Evolutionary conservation across 2,329 filamentous ascomycete genomes (phyloP).

Genomic region (Pezicula radicicola): DNA sequence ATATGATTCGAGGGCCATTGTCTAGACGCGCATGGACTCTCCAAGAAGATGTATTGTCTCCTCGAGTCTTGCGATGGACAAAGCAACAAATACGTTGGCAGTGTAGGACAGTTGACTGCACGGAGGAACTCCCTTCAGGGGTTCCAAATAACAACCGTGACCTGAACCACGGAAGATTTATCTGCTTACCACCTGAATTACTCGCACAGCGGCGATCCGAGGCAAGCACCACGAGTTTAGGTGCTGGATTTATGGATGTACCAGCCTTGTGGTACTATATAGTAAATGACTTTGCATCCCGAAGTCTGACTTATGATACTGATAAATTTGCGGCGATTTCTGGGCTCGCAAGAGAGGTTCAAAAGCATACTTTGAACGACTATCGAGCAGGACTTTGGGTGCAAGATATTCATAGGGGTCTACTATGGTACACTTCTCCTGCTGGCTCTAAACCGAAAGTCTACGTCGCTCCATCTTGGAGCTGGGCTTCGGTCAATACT

Average conservation of each 20-base stretch:
- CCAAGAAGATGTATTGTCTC: constrained; percentile 1
- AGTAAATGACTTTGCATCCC: constrained; percentile 1
- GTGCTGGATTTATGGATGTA: background rate
- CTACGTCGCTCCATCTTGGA: constrained; percentile 5
- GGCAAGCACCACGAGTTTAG: too few species aligned
- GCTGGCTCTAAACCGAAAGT: background rate
- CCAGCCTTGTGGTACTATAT: constrained; percentile 1
- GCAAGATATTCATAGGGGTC: constrained; percentile 1
- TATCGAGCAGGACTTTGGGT: constrained; percentile 3
- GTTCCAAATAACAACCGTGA: background rate
- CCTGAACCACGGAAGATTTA: background rate
- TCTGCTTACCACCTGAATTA: background rate
- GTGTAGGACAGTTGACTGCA: background rate
- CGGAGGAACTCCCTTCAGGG: background rate
- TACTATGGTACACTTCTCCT: background rate
- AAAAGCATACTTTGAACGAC: background rate
- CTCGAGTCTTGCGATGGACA: constrained; percentile 1
- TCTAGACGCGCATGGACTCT: constrained; percentile 1
- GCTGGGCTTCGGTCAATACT: constrained; percentile 4
- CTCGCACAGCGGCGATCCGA: background rate
- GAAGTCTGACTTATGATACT: constrained; percentile 3
- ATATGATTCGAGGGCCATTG: background rate
- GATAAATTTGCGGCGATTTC: constrained; percentile 1
- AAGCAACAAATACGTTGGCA: background rate
- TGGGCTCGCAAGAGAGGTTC: background rate